Evolutionary conservation across 345 rosid species (phyloP).

Genomic region (Moringa oleifera): DNA sequence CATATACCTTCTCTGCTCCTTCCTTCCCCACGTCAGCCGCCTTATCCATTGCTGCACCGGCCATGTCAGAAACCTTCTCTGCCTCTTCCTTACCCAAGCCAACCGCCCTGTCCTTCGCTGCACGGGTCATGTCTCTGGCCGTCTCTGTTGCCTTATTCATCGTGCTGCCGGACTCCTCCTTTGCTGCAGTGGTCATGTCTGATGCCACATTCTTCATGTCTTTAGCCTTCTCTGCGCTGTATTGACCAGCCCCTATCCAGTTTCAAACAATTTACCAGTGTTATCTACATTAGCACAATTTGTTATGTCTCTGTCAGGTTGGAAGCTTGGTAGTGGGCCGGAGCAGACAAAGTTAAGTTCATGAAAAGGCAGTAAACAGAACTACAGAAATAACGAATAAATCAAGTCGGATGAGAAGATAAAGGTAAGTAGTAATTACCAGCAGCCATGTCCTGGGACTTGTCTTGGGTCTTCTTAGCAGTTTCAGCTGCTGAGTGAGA

Average conservation of each 20-base stretch:
- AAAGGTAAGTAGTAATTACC: slow-evolving; percentile 16
- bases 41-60: too few relatives aligned
- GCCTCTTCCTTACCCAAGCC: too few relatives aligned
- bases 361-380: background rate
- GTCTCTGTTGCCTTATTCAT: background rate
- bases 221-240: slow-evolving; percentile 19
- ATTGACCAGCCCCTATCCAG: slow-evolving; percentile 18
- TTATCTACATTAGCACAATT: too few relatives aligned
- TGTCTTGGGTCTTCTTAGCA: slow-evolving; percentile 27
- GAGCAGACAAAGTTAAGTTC: too few relatives aligned
- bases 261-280: background rate
- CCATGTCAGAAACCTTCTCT: too few relatives aligned
- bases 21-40: too few relatives aligned
- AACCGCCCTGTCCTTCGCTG: too few relatives aligned
- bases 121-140: slow-evolving; percentile 5
- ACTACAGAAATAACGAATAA: background rate
- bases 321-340: too few relatives aligned
- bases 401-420: too few relatives aligned
- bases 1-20: too few relatives aligned
- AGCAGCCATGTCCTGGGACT: slow-evolving; percentile 25
- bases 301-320: too few relatives aligned
- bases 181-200: too few relatives aligned
- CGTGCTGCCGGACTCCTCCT: background rate
- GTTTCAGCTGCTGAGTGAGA: slow-evolving; percentile 21
- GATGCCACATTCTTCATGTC: slow-evolving; percentile 7